Evolutionary conservation across 192 early-diverging fungal species (phyloP), one percentile per base, ranked within the genome.

Genomic region (Backusella australiensis): DNA sequence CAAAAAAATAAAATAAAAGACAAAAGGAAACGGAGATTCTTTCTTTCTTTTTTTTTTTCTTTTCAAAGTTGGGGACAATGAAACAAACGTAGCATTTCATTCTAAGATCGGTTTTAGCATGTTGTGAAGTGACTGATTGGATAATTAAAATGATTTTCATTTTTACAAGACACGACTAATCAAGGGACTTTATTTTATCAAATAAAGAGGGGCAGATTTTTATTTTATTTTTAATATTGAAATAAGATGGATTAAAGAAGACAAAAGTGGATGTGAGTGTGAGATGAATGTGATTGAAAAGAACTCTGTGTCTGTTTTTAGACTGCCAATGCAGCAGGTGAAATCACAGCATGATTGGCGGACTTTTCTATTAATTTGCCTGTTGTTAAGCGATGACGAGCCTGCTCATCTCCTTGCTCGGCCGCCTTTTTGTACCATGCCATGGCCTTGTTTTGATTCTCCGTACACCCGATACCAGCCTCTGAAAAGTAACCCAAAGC

Each of bases 381-480:
- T 23, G 53, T 52, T 41, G 42, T 46, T 29, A 38, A 49, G 15
- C 39, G 26, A n/a, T 52, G 42, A 17, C 42, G 76, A 8, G 89
- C 89, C 36, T 86, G 83, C 77, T 82, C 83, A 67, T 90, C 86
- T 29, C 88, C 88, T n/a, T 87, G 84, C 15, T 81, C 85, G 1
- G 92, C 87, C 0, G 93, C 93, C 38, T 86, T 85, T 79, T 88
- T 86, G 72, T 90, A 90, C 89, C 89, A 90, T 39, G 78, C 77
- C 78, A 84, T 80, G 7, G 89, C 87, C n/a, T 81, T 79, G 4
- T 87, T 78, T 69, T 74, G 53, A 79, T 93, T 84, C 56, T 78
- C 85, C 8, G 76, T 75, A 42, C 80, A 73, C 36, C 89, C 89
- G 71, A 90, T 89, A n/a, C 89, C 89, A 34, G 82, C 79, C 63